Evolutionary conservation across 1,139 yeast species (phyloP).

Genomic region (Suhomyces maxii): DNA sequence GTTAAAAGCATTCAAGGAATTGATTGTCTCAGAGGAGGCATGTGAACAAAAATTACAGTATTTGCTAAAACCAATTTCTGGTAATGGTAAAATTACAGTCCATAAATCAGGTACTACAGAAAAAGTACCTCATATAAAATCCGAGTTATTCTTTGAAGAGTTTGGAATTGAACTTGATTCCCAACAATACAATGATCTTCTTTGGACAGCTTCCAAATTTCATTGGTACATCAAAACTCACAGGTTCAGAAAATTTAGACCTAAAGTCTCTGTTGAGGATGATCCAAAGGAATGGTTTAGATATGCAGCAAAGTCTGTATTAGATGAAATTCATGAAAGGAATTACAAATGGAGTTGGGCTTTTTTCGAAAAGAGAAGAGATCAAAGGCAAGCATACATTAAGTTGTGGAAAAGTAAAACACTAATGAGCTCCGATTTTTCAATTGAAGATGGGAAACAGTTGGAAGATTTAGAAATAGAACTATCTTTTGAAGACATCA

Average conservation of each 20-base stretch:
- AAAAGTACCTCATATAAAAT: constrained; percentile 66
- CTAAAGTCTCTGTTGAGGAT: constrained; percentile 57
- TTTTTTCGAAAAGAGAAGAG: constrained; percentile 66
- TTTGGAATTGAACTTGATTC: constrained; percentile 83
- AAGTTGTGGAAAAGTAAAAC: constrained; percentile 61
- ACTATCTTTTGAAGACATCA: constrained; percentile 73
- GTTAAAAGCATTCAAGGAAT: constrained; percentile 40
- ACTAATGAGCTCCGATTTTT: constrained; percentile 25
- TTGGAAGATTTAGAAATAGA: constrained; percentile 58
- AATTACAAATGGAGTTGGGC: constrained; percentile 91
- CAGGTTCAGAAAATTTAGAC: constrained; percentile 71
- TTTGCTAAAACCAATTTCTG: constrained; percentile 84
- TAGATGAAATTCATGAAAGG: constrained; percentile 76
- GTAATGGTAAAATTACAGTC: constrained; percentile 77
- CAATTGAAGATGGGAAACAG: constrained; percentile 36
- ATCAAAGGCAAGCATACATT: constrained; percentile 70
- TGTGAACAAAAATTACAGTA: constrained; percentile 50
- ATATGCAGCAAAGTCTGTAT: constrained; percentile 73
- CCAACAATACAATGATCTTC: constrained; percentile 77
- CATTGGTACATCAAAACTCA: constrained; percentile 78
- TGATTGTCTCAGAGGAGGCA: constrained; percentile 25
- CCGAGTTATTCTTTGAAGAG: constrained; percentile 82
- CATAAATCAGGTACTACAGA: constrained; percentile 78
- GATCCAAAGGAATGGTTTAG: constrained; percentile 80
- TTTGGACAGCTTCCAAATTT: constrained; percentile 80